Evolutionary conservation across 129 eudicot species (phyloP), one percentile per base, ranked within the genome.

Genomic region (Lactuca saligna): DNA sequence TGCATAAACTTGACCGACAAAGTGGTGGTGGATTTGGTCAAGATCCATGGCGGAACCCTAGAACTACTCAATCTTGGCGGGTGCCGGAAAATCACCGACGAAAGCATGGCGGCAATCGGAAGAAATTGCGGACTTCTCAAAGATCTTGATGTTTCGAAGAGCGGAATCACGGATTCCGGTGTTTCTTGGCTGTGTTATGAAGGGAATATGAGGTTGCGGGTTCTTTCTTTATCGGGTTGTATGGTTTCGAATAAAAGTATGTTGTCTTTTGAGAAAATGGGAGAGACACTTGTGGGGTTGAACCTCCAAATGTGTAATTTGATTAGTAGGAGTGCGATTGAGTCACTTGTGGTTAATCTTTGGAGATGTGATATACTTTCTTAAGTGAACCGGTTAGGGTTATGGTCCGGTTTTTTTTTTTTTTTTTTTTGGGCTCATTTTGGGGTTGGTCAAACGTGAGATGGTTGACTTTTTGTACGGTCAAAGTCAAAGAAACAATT

Each of bases 301-400:
- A 89, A 93, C 63, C 87, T 93, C 35, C 86, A 89, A 76, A 79
- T 79, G 15, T 93, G 99, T 88, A 82, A 75, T 64, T 75, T 78
- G 59, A 80, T 93, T 41, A 87, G 85, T 75, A 77, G 85, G 82
- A 81, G 79, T 57, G 61, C 63, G 39, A 71, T 93, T 10, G 92
- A 87, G 77, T 50, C 55, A 63, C 92, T 89, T 17, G 77, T 81
- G 46, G 95, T 78, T 55, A 80, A 75, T 60, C 81, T 93, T 80
- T 87, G 95, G 95, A 89, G 90, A 38, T 93, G 99, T 20, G 99
- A 93, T 72, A 85, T 89, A 64, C 97, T 93, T 41, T 84, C 79
- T 50, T 89, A 53, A 71, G 55, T 11, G 68, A 56, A 74, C 66
- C 61, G 17, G 53, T 49, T 57, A 51, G 66, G 25, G 3, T 57